These are phyloP conservation scores for Aquilaria agallochum DNA, from an alignment of 441 rosid genomes.

Conservation along the genomic window DNA sequence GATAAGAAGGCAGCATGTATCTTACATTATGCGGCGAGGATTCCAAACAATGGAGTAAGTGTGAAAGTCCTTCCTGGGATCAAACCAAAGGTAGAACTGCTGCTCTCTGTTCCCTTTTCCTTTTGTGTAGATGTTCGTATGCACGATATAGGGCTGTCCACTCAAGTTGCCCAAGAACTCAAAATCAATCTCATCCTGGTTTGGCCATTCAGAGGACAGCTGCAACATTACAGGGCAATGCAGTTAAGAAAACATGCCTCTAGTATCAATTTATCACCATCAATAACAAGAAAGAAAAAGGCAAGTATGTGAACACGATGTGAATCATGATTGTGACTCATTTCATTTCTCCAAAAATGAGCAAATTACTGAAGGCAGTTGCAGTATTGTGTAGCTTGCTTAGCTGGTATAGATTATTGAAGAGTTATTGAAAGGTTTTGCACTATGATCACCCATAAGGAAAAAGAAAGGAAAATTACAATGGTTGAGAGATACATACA, in stretches of 20 bases:
- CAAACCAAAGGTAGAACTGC: constrained; percentile 32
- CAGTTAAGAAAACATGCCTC: too few species aligned
- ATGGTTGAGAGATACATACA: constrained; percentile 22
- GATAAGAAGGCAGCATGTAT: too few species aligned
- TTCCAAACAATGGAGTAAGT: constrained; percentile 39
- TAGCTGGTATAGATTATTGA: too few species aligned
- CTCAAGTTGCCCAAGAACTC: constrained; percentile 50
- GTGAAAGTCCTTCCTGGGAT: constrained; percentile 29
- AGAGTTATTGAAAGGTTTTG: too few species aligned
- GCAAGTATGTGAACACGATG: background rate
- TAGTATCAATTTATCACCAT: too few species aligned
- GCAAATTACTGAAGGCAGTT: too few species aligned
- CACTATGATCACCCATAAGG: too few species aligned
- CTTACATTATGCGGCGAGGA: constrained; percentile 30
- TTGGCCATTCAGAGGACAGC: constrained; percentile 41
- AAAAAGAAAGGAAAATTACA: too few species aligned
- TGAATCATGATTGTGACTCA: too few species aligned
- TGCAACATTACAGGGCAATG: constrained; percentile 11
- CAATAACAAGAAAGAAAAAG: background rate
- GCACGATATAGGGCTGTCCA: constrained; percentile 41
- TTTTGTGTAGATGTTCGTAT: constrained; percentile 40
- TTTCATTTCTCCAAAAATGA: too few species aligned
- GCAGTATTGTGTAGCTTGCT: too few species aligned
- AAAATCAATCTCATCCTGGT: constrained; percentile 47
- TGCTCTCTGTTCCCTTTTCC: constrained; percentile 33